phyloP scores from a whole-genome alignment of 2,329 filamentous ascomycete genomes.

The Claviceps monticola region DNA sequence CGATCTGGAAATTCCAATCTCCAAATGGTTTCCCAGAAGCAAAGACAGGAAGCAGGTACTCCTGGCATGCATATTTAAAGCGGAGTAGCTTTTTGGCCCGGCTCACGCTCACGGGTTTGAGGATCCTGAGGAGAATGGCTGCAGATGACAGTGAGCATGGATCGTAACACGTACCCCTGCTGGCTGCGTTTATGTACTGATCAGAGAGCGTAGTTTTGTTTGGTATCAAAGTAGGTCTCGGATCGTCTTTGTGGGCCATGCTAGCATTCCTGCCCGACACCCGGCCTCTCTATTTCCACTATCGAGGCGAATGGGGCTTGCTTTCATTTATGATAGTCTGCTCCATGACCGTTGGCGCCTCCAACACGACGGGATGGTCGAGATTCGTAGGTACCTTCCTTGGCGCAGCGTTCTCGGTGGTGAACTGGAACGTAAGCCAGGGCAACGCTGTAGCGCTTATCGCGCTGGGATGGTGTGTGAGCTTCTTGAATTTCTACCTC shows the following conservation, averaged over 20 bases:
- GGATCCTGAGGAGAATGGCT: constrained; percentile 26
- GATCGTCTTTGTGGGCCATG: constrained; percentile 70
- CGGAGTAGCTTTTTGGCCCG: constrained; percentile 25
- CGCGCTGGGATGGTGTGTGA: constrained; percentile 64
- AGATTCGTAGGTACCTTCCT: constrained; percentile 72
- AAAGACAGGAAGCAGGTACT: constrained; percentile 30
- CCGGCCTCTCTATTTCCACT: constrained; percentile 62
- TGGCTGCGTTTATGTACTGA: neutral
- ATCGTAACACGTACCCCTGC: too few relatives aligned
- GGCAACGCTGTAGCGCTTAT: constrained; percentile 59
- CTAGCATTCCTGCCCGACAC: constrained; percentile 67
- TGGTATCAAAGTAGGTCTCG: constrained; percentile 77
- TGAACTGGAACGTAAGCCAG: constrained; percentile 60
- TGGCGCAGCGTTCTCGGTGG: constrained; percentile 57
- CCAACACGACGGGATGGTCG: constrained; percentile 75
- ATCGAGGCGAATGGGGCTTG: constrained; percentile 90
- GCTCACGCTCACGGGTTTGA: constrained; percentile 28
- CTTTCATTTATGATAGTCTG: constrained; percentile 92
- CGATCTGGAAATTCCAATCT: constrained; percentile 33
- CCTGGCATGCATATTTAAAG: constrained; percentile 32
- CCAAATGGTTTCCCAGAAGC: constrained; percentile 35
- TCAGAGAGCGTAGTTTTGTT: constrained; percentile 37
- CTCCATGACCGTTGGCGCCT: constrained; percentile 85
- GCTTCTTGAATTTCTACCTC: constrained; percentile 69
- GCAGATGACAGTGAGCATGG: constrained; percentile 32